phyloP scores from a whole-genome alignment of 2,329 filamentous ascomycete genomes.

The Ophiocordyceps camponoti-leonardi region DNA sequence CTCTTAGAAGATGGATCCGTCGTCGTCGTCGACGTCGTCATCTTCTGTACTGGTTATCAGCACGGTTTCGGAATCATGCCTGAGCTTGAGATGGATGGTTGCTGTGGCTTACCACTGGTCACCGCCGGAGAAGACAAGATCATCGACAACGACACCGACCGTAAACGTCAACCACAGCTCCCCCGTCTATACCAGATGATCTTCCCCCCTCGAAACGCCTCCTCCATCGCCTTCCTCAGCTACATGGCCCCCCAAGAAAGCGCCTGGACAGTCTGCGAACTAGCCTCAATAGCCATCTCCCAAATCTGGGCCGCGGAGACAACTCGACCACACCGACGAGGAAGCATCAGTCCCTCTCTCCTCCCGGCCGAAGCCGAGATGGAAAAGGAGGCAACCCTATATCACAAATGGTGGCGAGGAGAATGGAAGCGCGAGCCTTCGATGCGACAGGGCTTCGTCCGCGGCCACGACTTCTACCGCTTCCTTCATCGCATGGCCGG shows the following conservation, averaged over 20 bases:
- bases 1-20: conserved; percentile 13
- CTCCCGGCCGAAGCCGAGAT: conserved; percentile 8
- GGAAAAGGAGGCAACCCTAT: conserved; percentile 9
- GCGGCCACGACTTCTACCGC: conserved; percentile 7
- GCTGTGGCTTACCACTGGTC: neutral
- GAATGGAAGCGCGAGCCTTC: conserved; percentile 8
- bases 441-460: conserved; percentile 7
- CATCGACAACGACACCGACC: neutral
- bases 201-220: conserved; percentile 20
- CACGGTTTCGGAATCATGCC: conserved; percentile 12
- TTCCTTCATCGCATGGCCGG: conserved; percentile 10
- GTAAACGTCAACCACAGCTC: conserved; percentile 4
- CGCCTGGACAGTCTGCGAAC: conserved; percentile 17
- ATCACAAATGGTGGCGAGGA: conserved; percentile 11
- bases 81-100: conserved; percentile 5
- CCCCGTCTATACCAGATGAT: conserved; percentile 21
- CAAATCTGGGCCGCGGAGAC: conserved; percentile 17
- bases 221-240: conserved; percentile 23
- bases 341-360: conserved; percentile 2
- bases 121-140: neutral
- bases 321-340: too few relatives aligned
- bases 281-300: conserved; percentile 20
- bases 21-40: conserved; percentile 15
- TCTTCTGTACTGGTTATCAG: conserved; percentile 20
- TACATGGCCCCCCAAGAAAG: conserved; percentile 15